Evolutionary conservation across 140 eudicot genomes (phyloP).

Genomic region (Stevia rebaudiana): DNA sequence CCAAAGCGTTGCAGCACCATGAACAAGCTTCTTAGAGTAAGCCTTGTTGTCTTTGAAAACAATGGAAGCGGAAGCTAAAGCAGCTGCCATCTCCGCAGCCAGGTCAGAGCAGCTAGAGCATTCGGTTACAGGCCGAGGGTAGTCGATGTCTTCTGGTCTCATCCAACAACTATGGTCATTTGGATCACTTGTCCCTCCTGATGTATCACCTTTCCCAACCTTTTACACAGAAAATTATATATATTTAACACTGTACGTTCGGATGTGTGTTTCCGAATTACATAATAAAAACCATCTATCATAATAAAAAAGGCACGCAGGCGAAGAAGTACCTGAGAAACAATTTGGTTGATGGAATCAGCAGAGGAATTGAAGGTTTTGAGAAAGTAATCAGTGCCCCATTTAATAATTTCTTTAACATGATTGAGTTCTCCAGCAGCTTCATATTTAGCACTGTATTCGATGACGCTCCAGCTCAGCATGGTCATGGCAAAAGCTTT

Average conservation of each 20-base stretch:
- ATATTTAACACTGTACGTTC: background rate
- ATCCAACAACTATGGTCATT: slow-evolving; percentile 94
- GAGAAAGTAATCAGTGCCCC: slow-evolving; percentile 95
- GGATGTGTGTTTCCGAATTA: background rate
- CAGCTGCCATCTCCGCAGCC: slow-evolving; percentile 98
- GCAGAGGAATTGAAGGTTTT: slow-evolving; percentile 81
- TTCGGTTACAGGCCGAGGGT: slow-evolving; percentile 60
- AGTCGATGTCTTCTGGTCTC: slow-evolving; percentile 91
- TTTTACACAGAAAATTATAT: background rate
- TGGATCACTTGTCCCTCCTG: slow-evolving; percentile 50
- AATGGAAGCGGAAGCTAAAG: slow-evolving; percentile 92
- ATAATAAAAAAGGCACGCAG: background rate
- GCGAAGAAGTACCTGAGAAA: slow-evolving; percentile 48
- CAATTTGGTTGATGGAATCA: slow-evolving; percentile 61
- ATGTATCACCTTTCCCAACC: slow-evolving; percentile 87
- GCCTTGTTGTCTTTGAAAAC: slow-evolving; percentile 91
- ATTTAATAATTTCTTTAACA: slow-evolving; percentile 81
- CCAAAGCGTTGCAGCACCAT: slow-evolving; percentile 86
- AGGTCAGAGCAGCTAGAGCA: slow-evolving; percentile 80
- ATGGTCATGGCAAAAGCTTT: slow-evolving; percentile 86
- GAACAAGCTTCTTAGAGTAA: slow-evolving; percentile 88
- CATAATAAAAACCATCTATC: background rate
- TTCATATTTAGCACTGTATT: slow-evolving; percentile 74
- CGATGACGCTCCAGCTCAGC: slow-evolving; percentile 96
- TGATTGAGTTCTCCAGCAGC: slow-evolving; percentile 77